Base-by-base conservation (phyloP, 805 yeast species). In the Yamadazyma philogaea region DNA sequence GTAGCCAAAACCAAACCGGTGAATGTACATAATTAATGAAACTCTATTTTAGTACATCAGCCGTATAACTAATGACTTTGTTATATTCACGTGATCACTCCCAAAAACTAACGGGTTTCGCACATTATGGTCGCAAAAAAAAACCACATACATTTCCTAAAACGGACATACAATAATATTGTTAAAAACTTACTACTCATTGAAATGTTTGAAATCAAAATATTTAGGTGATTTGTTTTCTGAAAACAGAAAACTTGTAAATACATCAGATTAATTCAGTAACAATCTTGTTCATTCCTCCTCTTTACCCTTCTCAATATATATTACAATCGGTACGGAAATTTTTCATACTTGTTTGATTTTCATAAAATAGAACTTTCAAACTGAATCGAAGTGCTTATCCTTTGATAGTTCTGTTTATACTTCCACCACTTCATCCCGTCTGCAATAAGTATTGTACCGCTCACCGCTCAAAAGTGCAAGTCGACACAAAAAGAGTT, bases 221-320 rank as follows among this genome's bases (percentile, higher is more conserved):
- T 43, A 43, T 43, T 43, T 43, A 28, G 46, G 31, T 30, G 34
- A 17, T 43, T 27, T 22, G 22, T 39, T 43, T 34, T 11, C 46
- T 43, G 14, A 7, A 39, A 39, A 5, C 14, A 31, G 46, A n/a
- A 27, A 37, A 20, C 21, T 18, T 40, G 49, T 46, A 46, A 46
- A 46, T 43, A 46, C 11, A 15, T 21, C 34, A 31, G 48, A 41
- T 42, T 18, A 42, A 45, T 45, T 27, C 17, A 45, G 48, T 45
- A 45, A 45, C 30, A 41, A 45, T 15, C 12, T 37, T 20, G 26
- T 40, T 40, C 32, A 26, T 21, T 30, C 10, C 19, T 24, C 7
- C 26, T 21, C 40, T 37, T 34, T 14, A 34, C 30, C 30, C 22
- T 15, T 34, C 19, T 16, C 20, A 12, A n/a, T 37, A 37, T 37